Conservation (phyloP, 345 rosid genomes). For the Capsella bursapastoris region DNA sequence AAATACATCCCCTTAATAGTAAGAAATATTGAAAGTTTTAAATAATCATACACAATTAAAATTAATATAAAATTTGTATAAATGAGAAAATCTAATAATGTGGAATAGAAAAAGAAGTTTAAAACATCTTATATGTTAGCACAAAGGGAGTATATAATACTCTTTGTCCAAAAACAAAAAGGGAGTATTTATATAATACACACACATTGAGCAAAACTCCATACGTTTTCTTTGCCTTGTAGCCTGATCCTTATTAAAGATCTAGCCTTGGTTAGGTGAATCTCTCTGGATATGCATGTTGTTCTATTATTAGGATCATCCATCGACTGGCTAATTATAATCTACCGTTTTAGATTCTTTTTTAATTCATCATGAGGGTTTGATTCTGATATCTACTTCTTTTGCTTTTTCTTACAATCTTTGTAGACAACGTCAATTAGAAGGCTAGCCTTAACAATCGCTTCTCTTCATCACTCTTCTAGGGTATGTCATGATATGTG, state of each 20-base stretch:
- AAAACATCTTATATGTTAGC: no score
- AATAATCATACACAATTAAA: no score
- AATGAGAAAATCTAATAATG: no score
- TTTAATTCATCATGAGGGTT: slow-evolving; percentile 1
- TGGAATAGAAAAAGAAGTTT: no score
- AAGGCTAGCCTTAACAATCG: not conserved
- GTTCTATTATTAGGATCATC: slow-evolving; percentile 20
- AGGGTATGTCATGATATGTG: no score
- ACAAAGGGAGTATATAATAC: no score
- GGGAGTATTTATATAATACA: not conserved
- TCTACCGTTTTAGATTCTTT: not conserved
- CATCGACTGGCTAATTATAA: not conserved
- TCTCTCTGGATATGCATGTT: slow-evolving; percentile 5
- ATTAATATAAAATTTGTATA: no score
- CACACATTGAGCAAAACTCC: slow-evolving; percentile 3
- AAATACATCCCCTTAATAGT: no score
- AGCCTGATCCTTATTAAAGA: not conserved
- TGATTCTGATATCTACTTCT: slow-evolving; percentile 10
- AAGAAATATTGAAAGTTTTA: no score
- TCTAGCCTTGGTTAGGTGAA: slow-evolving; percentile 5
- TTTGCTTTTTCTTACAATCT: slow-evolving; percentile 13
- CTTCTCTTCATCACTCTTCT: not conserved
- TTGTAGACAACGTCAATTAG: not conserved
- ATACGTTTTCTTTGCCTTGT: not conserved
- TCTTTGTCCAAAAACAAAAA: no score